Base-by-base conservation (phyloP, 805 yeast species). In the Candida alai region DNA sequence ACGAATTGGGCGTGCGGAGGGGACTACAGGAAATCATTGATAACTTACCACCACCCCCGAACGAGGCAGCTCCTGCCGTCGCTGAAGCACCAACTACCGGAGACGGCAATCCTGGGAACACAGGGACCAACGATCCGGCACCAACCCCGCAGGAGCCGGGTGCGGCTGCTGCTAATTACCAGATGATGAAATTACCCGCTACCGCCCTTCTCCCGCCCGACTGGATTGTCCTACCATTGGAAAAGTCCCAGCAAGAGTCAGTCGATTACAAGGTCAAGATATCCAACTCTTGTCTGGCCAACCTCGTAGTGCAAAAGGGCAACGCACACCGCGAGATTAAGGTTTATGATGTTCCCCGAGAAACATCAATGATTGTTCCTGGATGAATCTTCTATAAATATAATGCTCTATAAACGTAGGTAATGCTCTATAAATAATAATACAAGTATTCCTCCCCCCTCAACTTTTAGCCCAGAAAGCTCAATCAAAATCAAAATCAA, bases 151-250 rank as follows among this genome's bases (percentile, higher is more conserved):
- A n/a, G n/a, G n/a, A n/a, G n/a, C n/a, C n/a, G 5, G 7, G 16
- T 13, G 33, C 24, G n/a, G 4, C 38, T 2, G 30, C 9, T 7
- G 35, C 30, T 35, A 30, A 22, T 9, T 39, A 33, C 30, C 60
- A 53, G 30, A 34, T 38, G 2, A 48, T 58, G 7, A 28, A 33
- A 12, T 41, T 58, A 18, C 61, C 63, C 2, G 31, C 34, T 4
- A 46, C 44, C 17, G 58, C 62, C 3, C 19, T 55, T 3, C 23
- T 56, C 8, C 65, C 65, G 2, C 62, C 60, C 3, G 50, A 51
- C 21, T 57, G 63, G 62, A 40, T 54, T 2, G 18, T 56, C 7
- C 36, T 59, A 23, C 64, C 65, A 2, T 32, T 57, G 10, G 41
- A 40, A 24, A 39, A 23, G 28, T 19, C 41, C 3, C 22, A 22